phyloP scores from a whole-genome alignment of 352 stramenopile species.

The Pythium aristosporum region DNA sequence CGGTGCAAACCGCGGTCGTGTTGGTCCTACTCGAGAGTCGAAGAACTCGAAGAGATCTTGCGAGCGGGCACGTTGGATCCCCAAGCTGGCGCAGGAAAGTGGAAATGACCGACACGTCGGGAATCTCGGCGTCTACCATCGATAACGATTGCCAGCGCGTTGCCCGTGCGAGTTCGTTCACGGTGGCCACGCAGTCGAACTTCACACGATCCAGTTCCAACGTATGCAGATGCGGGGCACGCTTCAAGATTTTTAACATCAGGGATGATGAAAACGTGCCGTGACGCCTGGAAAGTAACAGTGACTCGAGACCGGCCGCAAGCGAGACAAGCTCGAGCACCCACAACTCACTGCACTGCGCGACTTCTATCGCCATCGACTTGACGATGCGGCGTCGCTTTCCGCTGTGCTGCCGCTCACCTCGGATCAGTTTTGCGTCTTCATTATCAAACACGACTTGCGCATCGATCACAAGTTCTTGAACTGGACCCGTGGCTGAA shows the following conservation, averaged over 20 bases:
- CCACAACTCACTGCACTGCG: neutral
- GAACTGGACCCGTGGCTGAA: neutral
- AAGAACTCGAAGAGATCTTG: conserved; percentile 9
- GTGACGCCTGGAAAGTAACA: conserved; percentile 5
- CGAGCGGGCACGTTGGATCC: conserved; percentile 1
- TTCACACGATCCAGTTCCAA: conserved; percentile 2
- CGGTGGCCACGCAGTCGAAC: neutral
- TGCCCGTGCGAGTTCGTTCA: neutral
- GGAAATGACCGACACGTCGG: neutral
- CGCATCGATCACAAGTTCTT: conserved; percentile 2
- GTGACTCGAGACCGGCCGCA: conserved; percentile 1
- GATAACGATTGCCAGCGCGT: conserved; percentile 7
- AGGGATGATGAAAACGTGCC: neutral
- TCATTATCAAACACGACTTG: conserved; percentile 5
- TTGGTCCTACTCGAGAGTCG: conserved; percentile 11
- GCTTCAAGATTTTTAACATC: conserved; percentile 2
- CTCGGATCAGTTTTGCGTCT: conserved; percentile 6
- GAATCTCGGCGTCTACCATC: conserved; percentile 6
- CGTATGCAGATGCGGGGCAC: conserved; percentile 4
- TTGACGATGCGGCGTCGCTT: conserved; percentile 8
- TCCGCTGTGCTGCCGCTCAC: neutral
- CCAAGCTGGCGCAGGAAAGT: neutral
- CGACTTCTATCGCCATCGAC: conserved; percentile 4
- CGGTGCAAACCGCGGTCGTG: conserved; percentile 1
- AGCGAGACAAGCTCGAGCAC: conserved; percentile 11